phyloP scores from a whole-genome alignment of 73 alveolate species.

The Paramecium caudatum region DNA sequence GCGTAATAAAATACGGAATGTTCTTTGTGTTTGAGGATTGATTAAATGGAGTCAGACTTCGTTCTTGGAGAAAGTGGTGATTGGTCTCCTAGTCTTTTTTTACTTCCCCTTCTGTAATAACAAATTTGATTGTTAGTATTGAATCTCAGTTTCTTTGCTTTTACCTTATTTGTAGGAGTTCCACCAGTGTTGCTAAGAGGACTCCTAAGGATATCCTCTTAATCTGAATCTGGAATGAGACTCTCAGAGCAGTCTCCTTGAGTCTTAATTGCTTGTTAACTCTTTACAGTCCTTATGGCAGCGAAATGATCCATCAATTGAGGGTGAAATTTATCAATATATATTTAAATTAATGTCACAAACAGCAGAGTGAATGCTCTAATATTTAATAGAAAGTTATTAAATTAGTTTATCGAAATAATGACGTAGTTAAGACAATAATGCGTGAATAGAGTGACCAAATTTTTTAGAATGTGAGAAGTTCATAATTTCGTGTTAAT shows the following conservation, averaged over 20 bases:
- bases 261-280: background rate
- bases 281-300: background rate
- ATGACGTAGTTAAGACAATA: background rate
- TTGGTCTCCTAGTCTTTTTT: constrained; percentile 37
- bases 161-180: background rate
- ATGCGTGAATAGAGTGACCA: constrained; percentile 59
- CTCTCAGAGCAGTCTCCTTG: constrained; percentile 32
- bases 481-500: background rate
- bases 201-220: constrained; percentile 13
- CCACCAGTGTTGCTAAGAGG: background rate
- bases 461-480: background rate
- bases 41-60: background rate
- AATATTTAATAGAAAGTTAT: no score
- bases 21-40: constrained; percentile 50
- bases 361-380: background rate
- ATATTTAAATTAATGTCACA: background rate
- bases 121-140: background rate
- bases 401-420: background rate
- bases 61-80: constrained; percentile 19
- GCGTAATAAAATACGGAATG: no score
- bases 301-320: background rate
- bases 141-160: constrained; percentile 11
- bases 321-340: background rate
- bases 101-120: background rate
- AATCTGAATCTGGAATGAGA: constrained; percentile 32